These are phyloP conservation scores for Hericium erinaceus DNA, from an alignment of 768 basidiomycete genomes.

Conservation along the genomic window DNA sequence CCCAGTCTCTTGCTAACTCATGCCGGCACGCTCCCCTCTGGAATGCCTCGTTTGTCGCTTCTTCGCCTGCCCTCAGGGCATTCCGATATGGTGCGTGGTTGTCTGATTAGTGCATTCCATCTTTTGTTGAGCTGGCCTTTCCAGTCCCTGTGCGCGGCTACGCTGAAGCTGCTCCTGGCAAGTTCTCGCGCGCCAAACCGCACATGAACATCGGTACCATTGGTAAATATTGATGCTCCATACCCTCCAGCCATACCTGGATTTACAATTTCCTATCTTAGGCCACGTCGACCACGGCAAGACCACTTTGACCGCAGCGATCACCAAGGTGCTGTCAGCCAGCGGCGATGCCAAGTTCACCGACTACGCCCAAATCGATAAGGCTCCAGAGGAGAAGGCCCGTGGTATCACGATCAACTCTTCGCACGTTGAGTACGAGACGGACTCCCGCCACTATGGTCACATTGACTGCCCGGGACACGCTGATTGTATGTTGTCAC, in stretches of 20 bases:
- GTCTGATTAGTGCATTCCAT: not conserved
- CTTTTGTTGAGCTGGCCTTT: not conserved
- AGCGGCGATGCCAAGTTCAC: slow-evolving; percentile 77
- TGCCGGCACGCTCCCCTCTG: not conserved
- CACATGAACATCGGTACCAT: slow-evolving; percentile 97
- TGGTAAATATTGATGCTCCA: slow-evolving; percentile 34
- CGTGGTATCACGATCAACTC: slow-evolving; percentile 99
- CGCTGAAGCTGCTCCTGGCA: slow-evolving; percentile 45
- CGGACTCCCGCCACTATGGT: slow-evolving; percentile 81
- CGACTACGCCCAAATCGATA: slow-evolving; percentile 97
- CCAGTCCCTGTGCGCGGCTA: slow-evolving; percentile 60
- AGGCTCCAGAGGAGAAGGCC: slow-evolving; percentile 98
- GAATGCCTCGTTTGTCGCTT: slow-evolving; percentile 3
- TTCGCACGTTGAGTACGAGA: slow-evolving; percentile 98
- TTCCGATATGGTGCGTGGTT: slow-evolving; percentile 1
- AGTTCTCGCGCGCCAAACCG: slow-evolving; percentile 69
- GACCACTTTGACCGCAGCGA: slow-evolving; percentile 92
- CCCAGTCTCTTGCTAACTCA: slow-evolving; percentile 7
- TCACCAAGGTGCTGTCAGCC: slow-evolving; percentile 85
- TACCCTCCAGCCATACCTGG: not conserved
- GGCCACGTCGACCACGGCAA: slow-evolving; percentile 98
- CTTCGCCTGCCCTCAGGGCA: not conserved
- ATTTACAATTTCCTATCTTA: slow-evolving; percentile 15
- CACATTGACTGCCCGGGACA: slow-evolving; percentile 98
- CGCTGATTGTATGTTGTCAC: slow-evolving; percentile 66